Evolutionary conservation across 1,284 basidiomycete species (phyloP), one percentile per base, ranked within the genome.

Genomic region (Ustilago hordei): DNA sequence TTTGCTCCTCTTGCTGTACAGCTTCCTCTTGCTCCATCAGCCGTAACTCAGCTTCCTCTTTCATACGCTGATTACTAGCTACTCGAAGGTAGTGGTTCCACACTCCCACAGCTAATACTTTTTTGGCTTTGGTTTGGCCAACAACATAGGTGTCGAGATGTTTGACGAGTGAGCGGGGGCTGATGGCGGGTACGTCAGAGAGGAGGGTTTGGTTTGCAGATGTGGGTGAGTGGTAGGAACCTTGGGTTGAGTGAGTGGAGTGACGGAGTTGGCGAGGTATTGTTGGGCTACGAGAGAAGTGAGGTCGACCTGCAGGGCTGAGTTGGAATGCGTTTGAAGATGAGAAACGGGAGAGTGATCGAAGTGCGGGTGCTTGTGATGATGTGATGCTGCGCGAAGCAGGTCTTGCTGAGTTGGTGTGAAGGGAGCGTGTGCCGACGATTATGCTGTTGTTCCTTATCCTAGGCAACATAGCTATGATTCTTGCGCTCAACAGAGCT

Each of bases 121-220:
- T 94, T 89, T 98, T 98, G 3, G 95, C 95, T 72, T 89, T 90
- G 74, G 93, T 92, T 85, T 98, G 95, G 2, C 95, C 95, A 13
- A 98, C 90, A n/a, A 98, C 91, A 84, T 92, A 96, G 81, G 93
- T 91, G 79, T 94, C 92, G 35, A 97, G 89, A 86, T 94, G 94
- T 82, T 92, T 90, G n/a, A 92, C 92, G 43, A 97, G 90, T 92
- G 95, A 67, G 9, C 60, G 52, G 38, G 69, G 81, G 47, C 59
- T 66, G n/a, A 72, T 62, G 2, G 62, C 34, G 0, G 74, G 74
- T 4, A 71, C 9, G 32, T 66, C 63, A 3, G 61, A 48, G 7
- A 69, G 50, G 13, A 67, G 15, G 0, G 64, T 66, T 3, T 41
- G 12, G 36, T 39, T 56, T 8, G 65, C 50, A 0, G 67, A 69